phyloP scores from a whole-genome alignment of 139 green algal species.

The Chlamydomonas sphaeroides region DNA sequence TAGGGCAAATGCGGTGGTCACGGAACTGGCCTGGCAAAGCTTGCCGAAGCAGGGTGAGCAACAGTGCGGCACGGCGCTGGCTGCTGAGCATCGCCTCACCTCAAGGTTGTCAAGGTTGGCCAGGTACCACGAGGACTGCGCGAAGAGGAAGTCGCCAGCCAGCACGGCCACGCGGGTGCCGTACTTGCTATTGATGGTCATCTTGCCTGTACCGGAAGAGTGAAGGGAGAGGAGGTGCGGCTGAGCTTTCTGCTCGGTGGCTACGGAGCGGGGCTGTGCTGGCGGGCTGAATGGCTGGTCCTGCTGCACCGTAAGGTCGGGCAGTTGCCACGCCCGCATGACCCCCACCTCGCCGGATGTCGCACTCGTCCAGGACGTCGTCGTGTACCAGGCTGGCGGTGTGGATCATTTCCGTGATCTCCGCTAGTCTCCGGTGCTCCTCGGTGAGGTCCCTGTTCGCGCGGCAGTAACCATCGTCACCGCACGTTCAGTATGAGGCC shows the following conservation, averaged over 20 bases:
- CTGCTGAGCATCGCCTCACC: too few species aligned
- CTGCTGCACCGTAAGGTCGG: neutral
- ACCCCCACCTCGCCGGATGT: constrained; percentile 79
- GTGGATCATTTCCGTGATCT: constrained; percentile 99
- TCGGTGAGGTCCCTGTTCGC: constrained; percentile 86
- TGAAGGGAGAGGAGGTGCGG: too few species aligned
- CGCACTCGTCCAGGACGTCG: constrained; percentile 97
- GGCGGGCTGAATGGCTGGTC: too few species aligned
- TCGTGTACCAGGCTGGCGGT: constrained; percentile 98
- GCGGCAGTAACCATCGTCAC: too few species aligned
- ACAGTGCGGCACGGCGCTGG: too few species aligned
- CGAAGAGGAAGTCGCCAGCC: constrained; percentile 98
- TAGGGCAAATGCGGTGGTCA: too few species aligned
- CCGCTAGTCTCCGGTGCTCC: constrained; percentile 89
- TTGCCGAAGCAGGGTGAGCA: too few species aligned
- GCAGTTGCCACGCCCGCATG: neutral
- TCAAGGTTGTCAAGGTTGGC: constrained; percentile 99
- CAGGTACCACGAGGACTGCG: constrained; percentile 97
- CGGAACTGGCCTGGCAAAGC: too few species aligned
- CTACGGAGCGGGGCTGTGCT: too few species aligned
- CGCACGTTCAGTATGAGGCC: too few species aligned
- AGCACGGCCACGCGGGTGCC: constrained; percentile 96
- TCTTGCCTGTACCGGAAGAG: constrained; percentile 70
- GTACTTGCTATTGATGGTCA: constrained; percentile 95
- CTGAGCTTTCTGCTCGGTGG: too few species aligned